Evolutionary conservation across 2,329 filamentous ascomycete genomes (phyloP).

Genomic region (Aspergillus chevalieri): DNA sequence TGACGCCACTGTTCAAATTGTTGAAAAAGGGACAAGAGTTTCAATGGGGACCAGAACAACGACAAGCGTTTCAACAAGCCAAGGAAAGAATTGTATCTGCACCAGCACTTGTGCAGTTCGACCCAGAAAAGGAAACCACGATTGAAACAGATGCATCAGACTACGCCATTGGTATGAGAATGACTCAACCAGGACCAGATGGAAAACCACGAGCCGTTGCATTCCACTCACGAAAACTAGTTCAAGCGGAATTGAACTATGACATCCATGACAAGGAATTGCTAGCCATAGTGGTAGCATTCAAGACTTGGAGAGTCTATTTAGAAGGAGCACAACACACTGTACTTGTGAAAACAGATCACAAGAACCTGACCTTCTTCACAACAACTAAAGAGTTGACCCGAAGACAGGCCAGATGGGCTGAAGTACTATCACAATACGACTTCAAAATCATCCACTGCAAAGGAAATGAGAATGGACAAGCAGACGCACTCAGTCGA

Average conservation of each 20-base stretch:
- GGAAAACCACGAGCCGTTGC: background rate
- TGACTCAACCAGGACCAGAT: background rate
- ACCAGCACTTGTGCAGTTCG: background rate
- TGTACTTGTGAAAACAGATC: background rate
- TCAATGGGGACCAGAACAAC: background rate
- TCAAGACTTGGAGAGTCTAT: background rate
- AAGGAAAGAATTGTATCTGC: background rate
- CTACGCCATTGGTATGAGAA: background rate
- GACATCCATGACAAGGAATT: no score
- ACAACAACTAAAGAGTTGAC: no score
- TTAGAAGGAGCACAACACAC: background rate
- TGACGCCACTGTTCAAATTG: background rate
- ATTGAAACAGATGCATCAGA: background rate
- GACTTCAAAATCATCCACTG: no score
- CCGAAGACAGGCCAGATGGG: no score
- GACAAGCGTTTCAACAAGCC: background rate
- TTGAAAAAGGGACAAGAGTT: background rate
- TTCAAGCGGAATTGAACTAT: no score
- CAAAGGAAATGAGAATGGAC: no score
- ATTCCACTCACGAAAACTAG: background rate
- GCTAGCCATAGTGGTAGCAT: background rate
- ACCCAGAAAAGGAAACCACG: background rate
- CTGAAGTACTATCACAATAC: no score
- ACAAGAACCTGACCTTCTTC: no score
- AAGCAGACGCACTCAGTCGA: background rate